Base-by-base conservation (phyloP, 306 rosid genomes). In the Vigna angularis region DNA sequence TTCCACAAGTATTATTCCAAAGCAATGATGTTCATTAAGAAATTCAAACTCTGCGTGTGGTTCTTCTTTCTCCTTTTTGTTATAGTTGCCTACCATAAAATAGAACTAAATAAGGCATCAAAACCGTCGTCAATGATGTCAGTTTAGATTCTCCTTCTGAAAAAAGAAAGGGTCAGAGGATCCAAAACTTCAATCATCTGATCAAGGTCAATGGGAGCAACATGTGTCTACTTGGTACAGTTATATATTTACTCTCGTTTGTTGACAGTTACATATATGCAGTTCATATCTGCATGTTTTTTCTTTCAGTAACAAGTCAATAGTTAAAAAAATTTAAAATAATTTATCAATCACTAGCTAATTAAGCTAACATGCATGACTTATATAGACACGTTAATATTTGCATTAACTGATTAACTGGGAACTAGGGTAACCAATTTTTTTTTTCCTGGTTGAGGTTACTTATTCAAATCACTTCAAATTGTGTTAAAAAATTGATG, bases 91-190 rank as follows among this genome's bases (percentile, higher is more conserved):
- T 18, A 15, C 0, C 2, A 28, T 59, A 14, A 72, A 15, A 22
- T 1, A 28, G 7, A 47, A 11, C 4, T 1, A 14, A 50, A 13
- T 10, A 58, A 26, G 38, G 65, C 7, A 66, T 26, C 13, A 56
- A 77, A 66, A 20, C 6, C 8, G 44, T 57, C 61, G 53, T 57
- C 12, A 3, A 40, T 81, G 49, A 62, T 71, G 61, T 74, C 59
- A 75, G 7, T n/a, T 69, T 63, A 40, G 78, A 74, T 55, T 83
- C 76, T 67, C 72, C 76, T 73, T 59, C 13, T 28, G 0, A 52
- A 59, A 47, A 3, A 61, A 18, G 48, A 17, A 26, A 57, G 26
- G 24, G 51, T 78, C 76, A 71, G 13, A 44, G 68, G 6, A 47
- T 49, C 30, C 6, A 42, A 3, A 55, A 20, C 62, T 72, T 65